phyloP scores from a whole-genome alignment of 306 rosid genomes.

The Glycine latifolia region DNA sequence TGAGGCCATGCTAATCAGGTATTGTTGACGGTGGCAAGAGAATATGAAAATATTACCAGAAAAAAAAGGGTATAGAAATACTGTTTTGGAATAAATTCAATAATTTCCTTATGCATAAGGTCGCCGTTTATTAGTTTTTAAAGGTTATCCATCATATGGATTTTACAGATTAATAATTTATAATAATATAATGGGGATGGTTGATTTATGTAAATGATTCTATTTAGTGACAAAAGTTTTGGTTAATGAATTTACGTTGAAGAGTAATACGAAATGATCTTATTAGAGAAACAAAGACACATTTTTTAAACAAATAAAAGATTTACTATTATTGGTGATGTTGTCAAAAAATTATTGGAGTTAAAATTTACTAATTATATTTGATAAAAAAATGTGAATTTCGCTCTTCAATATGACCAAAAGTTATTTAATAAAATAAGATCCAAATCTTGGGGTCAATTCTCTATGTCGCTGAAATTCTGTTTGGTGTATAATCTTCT shows the following conservation, averaged over 20 bases:
- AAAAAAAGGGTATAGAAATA: not conserved
- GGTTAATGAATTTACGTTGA: not conserved
- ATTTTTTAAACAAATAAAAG: not conserved
- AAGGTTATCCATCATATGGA: not conserved
- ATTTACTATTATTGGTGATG: not conserved
- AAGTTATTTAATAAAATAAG: not conserved
- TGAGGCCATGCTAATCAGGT: not conserved
- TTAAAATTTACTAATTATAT: not conserved
- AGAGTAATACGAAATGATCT: not conserved
- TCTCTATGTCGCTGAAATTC: too few species aligned
- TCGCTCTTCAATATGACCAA: not conserved
- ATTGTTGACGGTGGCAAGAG: not conserved
- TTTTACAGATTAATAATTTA: not conserved
- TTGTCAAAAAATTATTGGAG: too few species aligned
- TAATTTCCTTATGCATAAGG: not conserved
- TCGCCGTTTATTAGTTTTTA: not conserved
- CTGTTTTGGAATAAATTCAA: not conserved
- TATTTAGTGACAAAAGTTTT: too few species aligned
- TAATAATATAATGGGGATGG: not conserved
- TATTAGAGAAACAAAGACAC: not conserved
- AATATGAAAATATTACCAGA: not conserved
- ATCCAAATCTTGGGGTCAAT: not conserved
- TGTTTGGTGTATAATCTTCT: too few species aligned
- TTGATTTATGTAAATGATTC: not conserved
- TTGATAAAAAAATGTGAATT: not conserved